Evolutionary conservation across 768 basidiomycete genomes (phyloP).

Genomic region (Serendipita sp.): DNA sequence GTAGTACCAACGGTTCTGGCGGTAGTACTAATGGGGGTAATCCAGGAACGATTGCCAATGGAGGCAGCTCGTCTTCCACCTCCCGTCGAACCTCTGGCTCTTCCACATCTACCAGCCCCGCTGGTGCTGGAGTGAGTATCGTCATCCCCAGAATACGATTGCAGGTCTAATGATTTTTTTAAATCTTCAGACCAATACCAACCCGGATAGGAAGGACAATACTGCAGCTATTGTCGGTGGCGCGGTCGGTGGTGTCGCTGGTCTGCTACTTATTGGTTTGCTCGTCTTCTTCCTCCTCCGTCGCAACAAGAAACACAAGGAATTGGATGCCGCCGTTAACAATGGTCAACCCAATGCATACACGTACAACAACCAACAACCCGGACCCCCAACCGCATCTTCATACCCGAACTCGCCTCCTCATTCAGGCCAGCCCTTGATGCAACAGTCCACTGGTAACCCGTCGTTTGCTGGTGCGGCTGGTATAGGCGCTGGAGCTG

Average conservation of each 20-base stretch:
- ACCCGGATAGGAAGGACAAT: neutral
- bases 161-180: too few relatives aligned
- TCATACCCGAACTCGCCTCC: too few relatives aligned
- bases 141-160: neutral
- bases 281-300: neutral
- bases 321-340: too few relatives aligned
- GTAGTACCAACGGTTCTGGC: too few relatives aligned
- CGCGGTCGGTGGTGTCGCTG: neutral
- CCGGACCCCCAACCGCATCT: too few relatives aligned
- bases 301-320: neutral
- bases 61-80: too few relatives aligned
- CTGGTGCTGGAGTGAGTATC: neutral
- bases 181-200: neutral
- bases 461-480: neutral
- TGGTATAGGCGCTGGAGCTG: neutral
- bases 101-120: neutral
- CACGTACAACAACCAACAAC: too few relatives aligned
- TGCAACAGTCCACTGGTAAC: neutral
- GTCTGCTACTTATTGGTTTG: neutral
- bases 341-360: too few relatives aligned
- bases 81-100: neutral
- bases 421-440: neutral
- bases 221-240: neutral
- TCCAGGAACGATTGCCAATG: too few relatives aligned
- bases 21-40: too few relatives aligned